Evolutionary conservation across 139 green algal genomes (phyloP), one percentile per base, ranked within the genome.

Genomic region (Chlorella vulgaris): DNA sequence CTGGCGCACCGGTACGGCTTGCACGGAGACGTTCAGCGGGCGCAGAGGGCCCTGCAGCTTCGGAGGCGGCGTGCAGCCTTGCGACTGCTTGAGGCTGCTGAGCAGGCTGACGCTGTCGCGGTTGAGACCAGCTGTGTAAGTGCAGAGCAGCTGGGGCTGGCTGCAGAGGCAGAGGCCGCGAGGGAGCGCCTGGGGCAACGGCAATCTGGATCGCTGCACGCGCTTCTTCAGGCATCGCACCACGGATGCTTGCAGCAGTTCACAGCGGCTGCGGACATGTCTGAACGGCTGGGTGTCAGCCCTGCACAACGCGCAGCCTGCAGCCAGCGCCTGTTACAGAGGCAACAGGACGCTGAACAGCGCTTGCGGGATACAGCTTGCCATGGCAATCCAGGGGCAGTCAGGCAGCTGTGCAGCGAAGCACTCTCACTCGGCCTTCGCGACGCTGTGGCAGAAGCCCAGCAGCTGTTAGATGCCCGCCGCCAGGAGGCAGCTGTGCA

Each of bases 331-430:
- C 39, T 80, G 55, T 15, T 15, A 21, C 74, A 80, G 74, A 36
- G 58, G 74, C 74, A 80, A 39, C 58, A 60, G 28, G 38, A 69
- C 38, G 55, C 58, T 26, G 74, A 70, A 58, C 58, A 70, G n/a
- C n/a, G n/a, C n/a, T n/a, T n/a, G n/a, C n/a, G n/a, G n/a, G n/a
- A n/a, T n/a, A n/a, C n/a, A n/a, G n/a, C n/a, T n/a, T n/a, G n/a
- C n/a, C n/a, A n/a, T n/a, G n/a, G n/a, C n/a, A n/a, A n/a, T n/a
- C n/a, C n/a, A n/a, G n/a, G 15, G 38, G 6, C n/a, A 15, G 4
- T 68, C 40, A 31, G 8, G 42, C 61, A 24, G 76, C 76, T 6
- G 5, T 35, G 24, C 24, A 7, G 29, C 62, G 74, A 15, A 62
- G 76, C 6, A 7, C 29, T 47, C 36, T 7, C 26, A 58, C 19